Evolutionary conservation across 2,329 filamentous ascomycete species (phyloP).

Genomic region (Scleromitrula shiraiana): DNA sequence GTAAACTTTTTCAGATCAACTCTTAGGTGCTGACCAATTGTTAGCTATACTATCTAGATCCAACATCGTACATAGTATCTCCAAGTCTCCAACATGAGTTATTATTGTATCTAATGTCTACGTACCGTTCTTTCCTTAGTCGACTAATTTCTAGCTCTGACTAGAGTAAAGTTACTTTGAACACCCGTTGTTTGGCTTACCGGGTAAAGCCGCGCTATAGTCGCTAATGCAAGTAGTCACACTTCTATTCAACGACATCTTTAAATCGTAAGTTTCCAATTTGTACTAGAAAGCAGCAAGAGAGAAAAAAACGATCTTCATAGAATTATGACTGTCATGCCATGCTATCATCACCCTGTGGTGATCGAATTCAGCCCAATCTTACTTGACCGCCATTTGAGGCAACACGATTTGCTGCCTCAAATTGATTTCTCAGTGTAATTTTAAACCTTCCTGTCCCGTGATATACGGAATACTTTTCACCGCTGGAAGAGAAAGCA

Average conservation of each 20-base stretch:
- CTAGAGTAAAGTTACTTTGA: too few relatives aligned
- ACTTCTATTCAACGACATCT: conserved; percentile 8
- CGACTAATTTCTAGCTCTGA: too few relatives aligned
- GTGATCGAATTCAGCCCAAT: conserved; percentile 25
- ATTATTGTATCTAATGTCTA: too few relatives aligned
- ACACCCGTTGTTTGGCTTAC: too few relatives aligned
- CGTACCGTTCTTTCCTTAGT: too few relatives aligned
- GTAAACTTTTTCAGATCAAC: too few relatives aligned
- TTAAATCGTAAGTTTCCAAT: conserved; percentile 7
- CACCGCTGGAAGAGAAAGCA: neutral
- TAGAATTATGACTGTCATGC: conserved; percentile 4
- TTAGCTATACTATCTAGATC: too few relatives aligned
- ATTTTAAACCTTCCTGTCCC: neutral
- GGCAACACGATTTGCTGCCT: conserved; percentile 18
- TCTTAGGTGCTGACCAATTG: too few relatives aligned
- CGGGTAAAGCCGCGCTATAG: conserved; percentile 8
- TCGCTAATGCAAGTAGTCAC: conserved; percentile 11
- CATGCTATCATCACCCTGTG: conserved; percentile 8
- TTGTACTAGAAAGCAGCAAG: conserved; percentile 7
- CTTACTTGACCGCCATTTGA: conserved; percentile 24
- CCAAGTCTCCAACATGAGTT: too few relatives aligned
- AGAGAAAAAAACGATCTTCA: neutral
- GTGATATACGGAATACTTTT: neutral
- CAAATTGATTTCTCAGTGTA: neutral
- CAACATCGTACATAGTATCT: too few relatives aligned